A percentile compares a stretch with the other conserved stretches of the same genome.
Evolutionary conservation across 202 grass and related monocot genomes (phyloP).

Genomic region (Schoenoplectus tabernaemontani): DNA sequence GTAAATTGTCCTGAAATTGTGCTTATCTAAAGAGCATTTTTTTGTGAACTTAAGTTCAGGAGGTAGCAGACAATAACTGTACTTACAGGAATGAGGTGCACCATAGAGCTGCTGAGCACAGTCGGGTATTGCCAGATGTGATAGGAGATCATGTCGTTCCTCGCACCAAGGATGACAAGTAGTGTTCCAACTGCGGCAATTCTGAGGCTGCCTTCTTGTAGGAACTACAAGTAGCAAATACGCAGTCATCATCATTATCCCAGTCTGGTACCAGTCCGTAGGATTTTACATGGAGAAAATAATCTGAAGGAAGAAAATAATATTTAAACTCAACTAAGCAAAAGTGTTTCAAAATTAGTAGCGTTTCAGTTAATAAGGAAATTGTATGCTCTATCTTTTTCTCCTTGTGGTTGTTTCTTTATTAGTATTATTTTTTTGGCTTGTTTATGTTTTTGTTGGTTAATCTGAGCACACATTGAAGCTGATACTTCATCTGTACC

Average conservation of each 20-base stretch:
- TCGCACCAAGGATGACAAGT: slow-evolving; percentile 42
- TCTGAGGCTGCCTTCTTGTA: slow-evolving; percentile 74
- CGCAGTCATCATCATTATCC: background rate
- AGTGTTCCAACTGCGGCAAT: slow-evolving; percentile 43
- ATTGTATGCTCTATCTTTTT: too few species aligned
- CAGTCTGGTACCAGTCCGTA: background rate
- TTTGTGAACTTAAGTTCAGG: slow-evolving; percentile 30
- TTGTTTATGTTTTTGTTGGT: too few species aligned
- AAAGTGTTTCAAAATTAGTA: too few species aligned
- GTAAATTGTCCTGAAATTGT: background rate
- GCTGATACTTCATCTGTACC: too few species aligned
- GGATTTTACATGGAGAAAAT: background rate
- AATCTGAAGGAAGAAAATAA: background rate
- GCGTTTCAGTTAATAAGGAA: too few species aligned
- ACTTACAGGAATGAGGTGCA: slow-evolving; percentile 55
- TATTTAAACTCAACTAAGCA: background rate
- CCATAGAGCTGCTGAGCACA: slow-evolving; percentile 46
- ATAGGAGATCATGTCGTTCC: slow-evolving; percentile 56
- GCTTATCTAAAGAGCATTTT: background rate
- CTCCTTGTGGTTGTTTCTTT: too few species aligned
- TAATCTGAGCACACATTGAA: too few species aligned
- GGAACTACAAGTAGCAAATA: slow-evolving; percentile 12
- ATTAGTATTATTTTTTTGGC: too few species aligned
- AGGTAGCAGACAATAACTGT: slow-evolving; percentile 43
- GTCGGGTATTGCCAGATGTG: slow-evolving; percentile 58